Percentiles rank a stretch among this genome's conserved stretches.
phyloP scores from a whole-genome alignment of 2,329 filamentous ascomycete species.

The Pseudocercospora pini-densiflorae region DNA sequence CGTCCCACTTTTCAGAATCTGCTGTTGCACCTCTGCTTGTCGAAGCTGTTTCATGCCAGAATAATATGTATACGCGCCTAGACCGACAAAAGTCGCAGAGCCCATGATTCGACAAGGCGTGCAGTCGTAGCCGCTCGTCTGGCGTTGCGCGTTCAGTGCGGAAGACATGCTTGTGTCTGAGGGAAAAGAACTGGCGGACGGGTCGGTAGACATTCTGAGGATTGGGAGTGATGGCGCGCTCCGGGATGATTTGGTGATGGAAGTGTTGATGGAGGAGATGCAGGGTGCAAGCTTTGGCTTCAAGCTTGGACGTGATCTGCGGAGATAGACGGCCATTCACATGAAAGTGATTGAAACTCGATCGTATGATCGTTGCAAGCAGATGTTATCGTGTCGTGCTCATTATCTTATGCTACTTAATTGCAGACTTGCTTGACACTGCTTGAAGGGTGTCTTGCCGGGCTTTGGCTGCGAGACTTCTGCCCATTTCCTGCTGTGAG shows the following conservation, averaged over 20 bases:
- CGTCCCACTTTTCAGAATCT: constrained; percentile 47
- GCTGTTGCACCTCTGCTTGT: constrained; percentile 45
- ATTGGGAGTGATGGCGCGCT: not conserved
- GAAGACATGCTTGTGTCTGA: constrained; percentile 28
- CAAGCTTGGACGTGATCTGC: not conserved
- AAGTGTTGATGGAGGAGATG: not conserved
- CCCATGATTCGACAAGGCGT: constrained; percentile 41
- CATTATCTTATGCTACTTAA: not conserved
- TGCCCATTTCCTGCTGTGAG: not conserved
- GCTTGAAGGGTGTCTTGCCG: not conserved
- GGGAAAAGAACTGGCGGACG: constrained; percentile 21
- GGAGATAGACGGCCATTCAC: not conserved
- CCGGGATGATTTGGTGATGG: not conserved
- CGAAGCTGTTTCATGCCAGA: constrained; percentile 52
- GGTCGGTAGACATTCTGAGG: constrained; percentile 7
- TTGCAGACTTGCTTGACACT: not conserved
- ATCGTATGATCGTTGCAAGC: not conserved
- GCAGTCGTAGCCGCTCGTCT: constrained; percentile 37
- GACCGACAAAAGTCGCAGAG: constrained; percentile 50
- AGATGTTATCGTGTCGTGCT: not conserved
- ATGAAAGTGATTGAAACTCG: not conserved
- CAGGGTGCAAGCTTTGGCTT: constrained; percentile 7
- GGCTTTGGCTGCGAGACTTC: not conserved
- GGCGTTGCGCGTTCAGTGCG: constrained; percentile 29
- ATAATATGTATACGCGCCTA: constrained; percentile 52